Evolutionary conservation across 2,329 filamentous ascomycete species (phyloP).

Genomic region (Talaromyces islandicus): DNA sequence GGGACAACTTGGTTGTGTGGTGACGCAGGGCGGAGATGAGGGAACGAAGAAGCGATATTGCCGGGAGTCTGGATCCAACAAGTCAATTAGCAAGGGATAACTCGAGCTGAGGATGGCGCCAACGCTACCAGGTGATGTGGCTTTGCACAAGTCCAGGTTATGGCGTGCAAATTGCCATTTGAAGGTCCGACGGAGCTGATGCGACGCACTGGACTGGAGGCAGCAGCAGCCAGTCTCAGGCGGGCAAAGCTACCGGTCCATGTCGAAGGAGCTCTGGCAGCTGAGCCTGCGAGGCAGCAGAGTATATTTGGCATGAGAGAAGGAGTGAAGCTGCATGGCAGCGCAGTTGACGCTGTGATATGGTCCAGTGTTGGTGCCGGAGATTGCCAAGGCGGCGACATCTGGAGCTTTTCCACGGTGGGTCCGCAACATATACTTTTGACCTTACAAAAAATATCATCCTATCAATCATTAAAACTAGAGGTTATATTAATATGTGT

Average conservation of each 20-base stretch:
- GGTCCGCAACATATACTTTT: background rate
- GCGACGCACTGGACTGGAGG: background rate
- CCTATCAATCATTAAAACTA: too few species aligned
- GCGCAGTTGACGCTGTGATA: background rate
- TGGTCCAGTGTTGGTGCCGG: background rate
- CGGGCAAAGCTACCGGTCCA: background rate
- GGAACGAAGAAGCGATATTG: constrained; percentile 14
- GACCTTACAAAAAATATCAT: too few species aligned
- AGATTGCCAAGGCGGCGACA: background rate
- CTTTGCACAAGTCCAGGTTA: constrained; percentile 3
- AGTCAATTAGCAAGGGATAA: background rate
- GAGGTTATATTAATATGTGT: too few species aligned
- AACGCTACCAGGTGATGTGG: constrained; percentile 1
- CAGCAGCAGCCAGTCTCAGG: background rate
- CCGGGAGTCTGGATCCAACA: constrained; percentile 11
- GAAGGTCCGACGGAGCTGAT: background rate
- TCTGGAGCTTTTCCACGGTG: background rate
- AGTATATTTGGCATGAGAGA: constrained; percentile 4
- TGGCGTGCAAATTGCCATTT: background rate
- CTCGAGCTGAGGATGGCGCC: constrained; percentile 19
- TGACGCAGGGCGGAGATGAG: constrained; percentile 11
- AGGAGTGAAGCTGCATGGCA: background rate
- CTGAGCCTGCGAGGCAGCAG: background rate
- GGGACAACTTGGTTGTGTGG: constrained; percentile 17
- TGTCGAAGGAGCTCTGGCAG: background rate